Base-by-base conservation (phyloP, 306 rosid species). In the Rubus parviflorus region DNA sequence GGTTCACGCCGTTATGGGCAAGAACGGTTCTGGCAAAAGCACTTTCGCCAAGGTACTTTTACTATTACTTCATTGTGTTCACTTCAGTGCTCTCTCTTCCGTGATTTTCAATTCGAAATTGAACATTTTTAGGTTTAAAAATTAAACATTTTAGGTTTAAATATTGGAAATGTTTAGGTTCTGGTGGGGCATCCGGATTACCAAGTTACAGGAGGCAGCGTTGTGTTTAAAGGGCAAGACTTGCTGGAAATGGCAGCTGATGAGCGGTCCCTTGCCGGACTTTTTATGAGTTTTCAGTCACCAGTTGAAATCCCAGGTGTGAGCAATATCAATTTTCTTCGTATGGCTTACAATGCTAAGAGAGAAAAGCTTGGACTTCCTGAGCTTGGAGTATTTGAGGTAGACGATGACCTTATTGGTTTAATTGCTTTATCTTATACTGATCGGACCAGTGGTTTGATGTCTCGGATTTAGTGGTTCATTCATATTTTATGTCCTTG, bases 1-100 rank as follows among this genome's bases (percentile, higher is more conserved):
- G 89, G 88, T 92, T 75, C 98, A 95, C 75, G 98, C 97, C 10
- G 85, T 95, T 82, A 95, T 95, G 98, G 97, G 98, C 9, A 90
- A 89, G 76, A 95, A 95, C 47, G 98, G 98, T 83, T 95, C 97
- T 4, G 97, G 98, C 47, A 95, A 95, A 80, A 92, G 97, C 87
- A 95, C 97, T 22, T 88, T 95, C 63, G 93, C 98, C 15, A 94
- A 94, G 96, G 98, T 90, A 43, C 7, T 45, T 1, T 49, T 56
- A 0, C 25, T 20, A 23, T 60, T 25, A 11, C 19, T 25, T 30
- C 1, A 15, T 2, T 30, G 35, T 30, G 35, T 30, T 30, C 35
- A 30, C 35, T 13, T 16, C 8, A 53, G 3, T 53, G 19, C 19
- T 49, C 1, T 10, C 16, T 23, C 3, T 4, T 4, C 46, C 8